Base-by-base conservation (phyloP, 2,329 filamentous ascomycete species). In the Huntiella bhutanensis region DNA sequence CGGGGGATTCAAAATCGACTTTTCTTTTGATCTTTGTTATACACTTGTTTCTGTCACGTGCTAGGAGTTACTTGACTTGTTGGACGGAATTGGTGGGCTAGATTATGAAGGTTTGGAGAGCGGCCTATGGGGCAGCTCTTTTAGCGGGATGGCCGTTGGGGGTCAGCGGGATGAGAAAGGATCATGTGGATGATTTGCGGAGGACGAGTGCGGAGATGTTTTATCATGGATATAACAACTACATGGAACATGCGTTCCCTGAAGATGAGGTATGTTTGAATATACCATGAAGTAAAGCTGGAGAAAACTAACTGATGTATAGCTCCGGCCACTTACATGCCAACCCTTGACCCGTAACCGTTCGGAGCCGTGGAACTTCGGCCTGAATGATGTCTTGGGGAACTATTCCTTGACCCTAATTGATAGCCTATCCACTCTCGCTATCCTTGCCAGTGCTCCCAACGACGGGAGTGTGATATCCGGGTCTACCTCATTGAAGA, bases 361-460 rank as follows among this genome's bases (percentile, higher is more conserved):
- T 55, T 67, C 76, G 41, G 82, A 94, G 58, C 80, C 83, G 1
- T 71, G 72, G 48, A 81, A 92, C 56, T 75, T 91, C 54, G 87
- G 85, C 55, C 69, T 95, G 51, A 96, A 96, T 64, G 91, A 98
- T 61, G 87, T 92, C 11, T 71, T 98, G 38, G 91, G 91, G 4
- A 96, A 98, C 64, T 98, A 96, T 64, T 95, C 87, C 47, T 68
- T 98, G 52, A 96, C 91, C 1, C 69, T 96, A 41, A 87, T 98
- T 57, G 91, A 98, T 63, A 95, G 85, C 57, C 68, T 98, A 15
- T 95, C 87, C 11, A 94, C 88, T 0, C 74, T 98, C 48, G 91
- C 87, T 5, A 92, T 98, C 51, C 67, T 98, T 36, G 86, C 88
- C 5, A 92, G 83, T 7, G 75, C 78, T 0, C 76, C 78, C 0